phyloP scores from a whole-genome alignment of 805 yeast species.

The Torulaspora maleeae region DNA sequence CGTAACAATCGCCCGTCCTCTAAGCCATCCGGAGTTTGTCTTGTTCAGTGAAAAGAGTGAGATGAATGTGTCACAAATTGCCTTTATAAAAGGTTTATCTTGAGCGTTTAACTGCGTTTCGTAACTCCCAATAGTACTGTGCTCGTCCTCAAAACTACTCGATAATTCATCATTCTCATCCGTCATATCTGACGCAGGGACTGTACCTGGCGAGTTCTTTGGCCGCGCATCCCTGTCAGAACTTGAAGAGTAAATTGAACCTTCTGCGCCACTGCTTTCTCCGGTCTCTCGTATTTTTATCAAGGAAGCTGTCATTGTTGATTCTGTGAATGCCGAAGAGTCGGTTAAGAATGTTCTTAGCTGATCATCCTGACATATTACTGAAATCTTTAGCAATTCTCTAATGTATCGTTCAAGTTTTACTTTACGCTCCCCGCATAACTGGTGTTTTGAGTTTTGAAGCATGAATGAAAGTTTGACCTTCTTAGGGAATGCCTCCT shows the following conservation, averaged over 20 bases:
- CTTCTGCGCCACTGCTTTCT: constrained; percentile 4
- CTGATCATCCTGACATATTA: constrained; percentile 66
- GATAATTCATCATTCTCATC: constrained; percentile 12
- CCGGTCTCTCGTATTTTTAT: background rate
- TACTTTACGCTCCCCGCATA: constrained; percentile 59
- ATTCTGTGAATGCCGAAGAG: constrained; percentile 12
- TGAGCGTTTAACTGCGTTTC: constrained; percentile 1
- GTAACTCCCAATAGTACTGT: background rate
- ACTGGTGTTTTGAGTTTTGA: constrained; percentile 47
- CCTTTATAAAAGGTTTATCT: constrained; percentile 59
- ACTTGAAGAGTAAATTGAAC: constrained; percentile 1
- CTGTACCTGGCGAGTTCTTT: constrained; percentile 6
- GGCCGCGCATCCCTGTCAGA: background rate
- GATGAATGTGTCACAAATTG: constrained; percentile 72
- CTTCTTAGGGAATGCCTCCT: constrained; percentile 40
- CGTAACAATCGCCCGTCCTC: constrained; percentile 79
- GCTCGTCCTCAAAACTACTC: constrained; percentile 13
- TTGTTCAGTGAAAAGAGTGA: constrained; percentile 61
- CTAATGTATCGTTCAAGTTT: constrained; percentile 61
- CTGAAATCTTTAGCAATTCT: constrained; percentile 52
- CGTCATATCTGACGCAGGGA: constrained; percentile 3
- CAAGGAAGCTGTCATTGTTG: background rate
- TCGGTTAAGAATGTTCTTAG: constrained; percentile 71
- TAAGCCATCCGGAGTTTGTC: constrained; percentile 62
- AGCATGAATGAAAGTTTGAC: constrained; percentile 65